These are phyloP conservation scores for Aspergillus carlsbadensis DNA, from an alignment of 495 filamentous ascomycete genomes.

Conservation along the genomic window DNA sequence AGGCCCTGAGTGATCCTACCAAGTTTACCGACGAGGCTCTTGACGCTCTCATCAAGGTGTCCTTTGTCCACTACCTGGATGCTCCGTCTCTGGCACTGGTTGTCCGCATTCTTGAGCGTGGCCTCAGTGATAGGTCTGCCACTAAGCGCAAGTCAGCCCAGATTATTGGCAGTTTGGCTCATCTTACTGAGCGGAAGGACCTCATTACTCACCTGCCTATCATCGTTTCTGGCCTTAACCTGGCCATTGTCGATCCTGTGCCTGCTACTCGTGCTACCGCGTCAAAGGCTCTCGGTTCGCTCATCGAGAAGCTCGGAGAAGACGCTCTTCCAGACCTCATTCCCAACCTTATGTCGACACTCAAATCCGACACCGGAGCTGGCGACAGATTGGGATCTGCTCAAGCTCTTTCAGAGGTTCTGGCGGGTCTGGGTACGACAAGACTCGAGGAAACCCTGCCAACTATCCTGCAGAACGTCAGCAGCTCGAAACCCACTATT, in stretches of 20 bases:
- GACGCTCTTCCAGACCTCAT: conserved; percentile 96
- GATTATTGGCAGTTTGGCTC: conserved; percentile 94
- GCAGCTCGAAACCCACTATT: conserved; percentile 84
- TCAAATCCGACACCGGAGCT: conserved; percentile 95
- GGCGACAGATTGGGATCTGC: conserved; percentile 94
- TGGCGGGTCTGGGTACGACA: conserved; percentile 88
- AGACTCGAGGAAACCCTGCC: conserved; percentile 94
- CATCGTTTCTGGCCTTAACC: conserved; percentile 83
- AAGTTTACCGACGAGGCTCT: conserved; percentile 96
- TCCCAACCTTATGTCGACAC: conserved; percentile 92
- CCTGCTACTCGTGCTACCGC: conserved; percentile 96
- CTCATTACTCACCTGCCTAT: conserved; percentile 88
- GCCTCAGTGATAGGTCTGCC: conserved; percentile 82
- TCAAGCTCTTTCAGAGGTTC: conserved; percentile 93
- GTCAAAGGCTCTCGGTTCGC: conserved; percentile 90
- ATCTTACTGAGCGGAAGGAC: conserved; percentile 95
- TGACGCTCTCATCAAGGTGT: conserved; percentile 90
- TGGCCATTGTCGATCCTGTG: conserved; percentile 91
- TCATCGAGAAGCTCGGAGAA: conserved; percentile 96
- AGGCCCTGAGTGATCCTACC: conserved; percentile 94
- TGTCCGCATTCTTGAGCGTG: conserved; percentile 91
- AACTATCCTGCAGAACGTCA: conserved; percentile 93
- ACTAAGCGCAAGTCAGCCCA: conserved; percentile 95
- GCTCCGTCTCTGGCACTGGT: conserved; percentile 92
- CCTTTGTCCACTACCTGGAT: conserved; percentile 94